These are phyloP conservation scores for Ogataea chonburiensis DNA, from an alignment of 805 yeast species.

Conservation along the genomic window DNA sequence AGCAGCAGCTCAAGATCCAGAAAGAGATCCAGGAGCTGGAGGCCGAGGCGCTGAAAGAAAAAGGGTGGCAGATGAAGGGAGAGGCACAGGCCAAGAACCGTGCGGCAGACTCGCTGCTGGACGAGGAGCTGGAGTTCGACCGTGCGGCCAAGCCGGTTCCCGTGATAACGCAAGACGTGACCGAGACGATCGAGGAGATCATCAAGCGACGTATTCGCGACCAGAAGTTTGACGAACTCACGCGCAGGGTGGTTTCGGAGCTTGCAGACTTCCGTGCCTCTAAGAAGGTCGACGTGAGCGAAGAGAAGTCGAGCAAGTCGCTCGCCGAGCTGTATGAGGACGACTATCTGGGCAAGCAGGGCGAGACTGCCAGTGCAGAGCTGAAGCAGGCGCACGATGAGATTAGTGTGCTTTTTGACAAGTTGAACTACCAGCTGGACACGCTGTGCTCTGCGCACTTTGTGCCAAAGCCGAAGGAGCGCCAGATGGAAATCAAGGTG, in stretches of 20 bases:
- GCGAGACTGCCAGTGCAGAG: conserved; percentile 54
- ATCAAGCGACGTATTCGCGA: conserved; percentile 78
- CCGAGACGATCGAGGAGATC: conserved; percentile 84
- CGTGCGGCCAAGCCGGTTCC: conserved; percentile 96
- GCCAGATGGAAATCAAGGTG: conserved; percentile 75
- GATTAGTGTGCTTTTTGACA: conserved; percentile 61
- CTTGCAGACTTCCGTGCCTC: conserved; percentile 60
- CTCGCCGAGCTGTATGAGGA: conserved; percentile 92
- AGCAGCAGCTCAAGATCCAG: conserved; percentile 73
- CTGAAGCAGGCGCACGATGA: conserved; percentile 74
- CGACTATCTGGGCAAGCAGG: conserved; percentile 51
- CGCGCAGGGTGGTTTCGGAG: conserved; percentile 67
- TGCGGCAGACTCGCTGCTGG: conserved; percentile 79
- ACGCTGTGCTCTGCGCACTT: conserved; percentile 92
- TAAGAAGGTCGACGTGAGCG: conserved; percentile 64
- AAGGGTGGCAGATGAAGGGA: conserved; percentile 93
- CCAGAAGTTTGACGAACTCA: conserved; percentile 80
- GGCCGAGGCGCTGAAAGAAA: conserved; percentile 83
- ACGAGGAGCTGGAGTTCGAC: conserved; percentile 84
- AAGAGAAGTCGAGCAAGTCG: conserved; percentile 80
- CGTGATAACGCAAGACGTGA: conserved; percentile 83
- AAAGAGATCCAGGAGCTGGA: conserved; percentile 78
- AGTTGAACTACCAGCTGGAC: conserved; percentile 71
- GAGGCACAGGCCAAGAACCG: conserved; percentile 81
- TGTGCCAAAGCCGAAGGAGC: conserved; percentile 85